A percentile compares a stretch with the other conserved stretches of the same genome.
phyloP scores from a whole-genome alignment of 2,329 filamentous ascomycete species.

The Cladosporium sp. region DNA sequence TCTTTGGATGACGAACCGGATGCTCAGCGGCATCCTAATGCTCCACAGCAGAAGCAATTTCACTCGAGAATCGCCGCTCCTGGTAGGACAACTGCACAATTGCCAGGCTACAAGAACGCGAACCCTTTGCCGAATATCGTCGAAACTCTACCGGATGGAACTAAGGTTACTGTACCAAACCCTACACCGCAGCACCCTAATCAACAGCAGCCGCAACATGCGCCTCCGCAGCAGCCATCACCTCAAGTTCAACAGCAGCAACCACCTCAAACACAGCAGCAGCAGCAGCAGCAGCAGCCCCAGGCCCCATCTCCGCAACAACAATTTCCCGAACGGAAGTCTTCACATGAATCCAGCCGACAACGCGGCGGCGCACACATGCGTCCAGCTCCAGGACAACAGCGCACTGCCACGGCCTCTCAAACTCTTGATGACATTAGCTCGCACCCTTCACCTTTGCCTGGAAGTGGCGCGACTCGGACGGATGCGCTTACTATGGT shows the following conservation, averaged over 20 bases:
- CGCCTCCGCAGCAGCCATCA: background rate
- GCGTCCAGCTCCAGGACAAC: slow-evolving; percentile 26
- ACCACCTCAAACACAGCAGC: slow-evolving; percentile 38
- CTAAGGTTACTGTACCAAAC: slow-evolving; percentile 25
- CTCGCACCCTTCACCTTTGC: slow-evolving; percentile 62
- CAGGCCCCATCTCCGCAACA: slow-evolving; percentile 17
- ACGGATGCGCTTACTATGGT: slow-evolving; percentile 78
- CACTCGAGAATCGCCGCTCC: slow-evolving; percentile 54
- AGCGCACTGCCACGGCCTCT: slow-evolving; percentile 25
- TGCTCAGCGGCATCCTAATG: slow-evolving; percentile 26
- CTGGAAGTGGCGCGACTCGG: slow-evolving; percentile 60
- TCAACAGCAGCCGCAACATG: slow-evolving; percentile 16
- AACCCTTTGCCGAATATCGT: slow-evolving; percentile 54
- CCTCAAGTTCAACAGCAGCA: background rate
- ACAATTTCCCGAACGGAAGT: slow-evolving; percentile 48
- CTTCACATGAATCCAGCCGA: slow-evolving; percentile 34
- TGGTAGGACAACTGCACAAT: slow-evolving; percentile 50
- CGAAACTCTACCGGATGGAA: slow-evolving; percentile 51
- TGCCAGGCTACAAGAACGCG: slow-evolving; percentile 41
- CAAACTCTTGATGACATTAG: slow-evolving; percentile 59
- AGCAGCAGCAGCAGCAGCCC: slow-evolving; percentile 5
- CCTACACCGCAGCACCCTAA: too few species aligned
- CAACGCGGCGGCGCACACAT: slow-evolving; percentile 31
- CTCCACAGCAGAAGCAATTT: slow-evolving; percentile 44
- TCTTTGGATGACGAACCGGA: slow-evolving; percentile 11